phyloP scores from a whole-genome alignment of 208 protist genomes.

The Trypanosoma scelopori region DNA sequence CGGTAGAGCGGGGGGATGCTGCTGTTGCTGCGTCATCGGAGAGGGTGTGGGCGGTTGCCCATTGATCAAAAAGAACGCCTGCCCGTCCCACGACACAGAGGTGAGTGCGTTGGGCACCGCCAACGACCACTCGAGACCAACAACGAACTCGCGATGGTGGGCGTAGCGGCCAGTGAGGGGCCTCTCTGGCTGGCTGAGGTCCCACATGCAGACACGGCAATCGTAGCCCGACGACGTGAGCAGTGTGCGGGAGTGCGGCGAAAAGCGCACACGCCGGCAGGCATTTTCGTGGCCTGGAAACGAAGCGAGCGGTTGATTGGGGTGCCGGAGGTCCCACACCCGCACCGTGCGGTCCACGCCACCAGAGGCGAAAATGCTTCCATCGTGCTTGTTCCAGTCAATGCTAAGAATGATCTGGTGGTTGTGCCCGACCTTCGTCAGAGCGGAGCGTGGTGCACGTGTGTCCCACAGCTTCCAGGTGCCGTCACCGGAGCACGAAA shows the following conservation, averaged over 20 bases:
- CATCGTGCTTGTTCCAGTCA: constrained; percentile 91
- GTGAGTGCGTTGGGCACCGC: constrained; percentile 60
- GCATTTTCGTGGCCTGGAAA: constrained; percentile 87
- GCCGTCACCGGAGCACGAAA: constrained; percentile 88
- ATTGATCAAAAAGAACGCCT: constrained; percentile 58
- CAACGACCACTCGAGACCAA: constrained; percentile 86
- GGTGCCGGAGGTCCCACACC: constrained; percentile 83
- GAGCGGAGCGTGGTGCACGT: constrained; percentile 56
- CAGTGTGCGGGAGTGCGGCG: constrained; percentile 66
- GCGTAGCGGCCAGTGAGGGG: constrained; percentile 80
- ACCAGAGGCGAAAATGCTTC: constrained; percentile 85
- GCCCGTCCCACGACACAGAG: constrained; percentile 75
- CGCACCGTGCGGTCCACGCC: constrained; percentile 85
- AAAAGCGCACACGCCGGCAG: constrained; percentile 87
- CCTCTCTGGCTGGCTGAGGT: constrained; percentile 76
- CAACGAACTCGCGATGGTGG: constrained; percentile 90
- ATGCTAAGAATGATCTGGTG: constrained; percentile 88
- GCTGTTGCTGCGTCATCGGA: constrained; percentile 18
- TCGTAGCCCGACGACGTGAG: constrained; percentile 86
- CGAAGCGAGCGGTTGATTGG: constrained; percentile 66
- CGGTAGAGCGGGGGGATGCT: constrained; percentile 65
- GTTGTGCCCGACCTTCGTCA: constrained; percentile 81
- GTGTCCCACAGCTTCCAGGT: constrained; percentile 92
- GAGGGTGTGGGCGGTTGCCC: constrained; percentile 68
- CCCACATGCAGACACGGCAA: constrained; percentile 88